Evolutionary conservation across 805 yeast genomes (phyloP), one percentile per base, ranked within the genome.

Genomic region (Pichia sporocuriosa): DNA sequence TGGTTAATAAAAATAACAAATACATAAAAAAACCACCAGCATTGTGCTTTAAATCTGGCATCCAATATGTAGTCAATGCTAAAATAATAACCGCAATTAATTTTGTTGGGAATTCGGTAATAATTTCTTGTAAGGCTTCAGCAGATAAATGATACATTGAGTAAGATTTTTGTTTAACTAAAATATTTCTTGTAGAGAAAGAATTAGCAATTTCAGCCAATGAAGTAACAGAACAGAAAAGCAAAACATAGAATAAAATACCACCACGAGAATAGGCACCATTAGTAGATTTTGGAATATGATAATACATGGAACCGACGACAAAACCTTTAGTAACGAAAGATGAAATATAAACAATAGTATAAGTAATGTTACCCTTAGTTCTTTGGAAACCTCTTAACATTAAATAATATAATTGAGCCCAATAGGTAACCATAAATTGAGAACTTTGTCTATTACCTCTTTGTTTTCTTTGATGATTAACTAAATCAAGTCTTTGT

Each of bases 121-220:
- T 54, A 49, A 73, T 70, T 43, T 69, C 68, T 13, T 80, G 77
- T 33, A 79, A 48, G 8, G 79, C 73, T 59, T 79, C 84, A 24
- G 84, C 82, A 19, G 84, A 72, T n/a, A 78, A 75, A 48, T 79
- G 75, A 56, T 75, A 79, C 63, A 80, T 64, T 12, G 83, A 76
- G 50, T 75, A 79, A 20, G 78, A 69, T 50, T 73, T 71, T 51
- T 80, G 87, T 56, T 79, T 80, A 48, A 73, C 77, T 44, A 79
- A 67, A 51, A 80, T 77, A 16, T 79, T 75, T 63, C 81, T 75
- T 40, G 72, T 72, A 45, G 75, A 75, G 53, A 77, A 80, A 40
- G 77, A 64, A 11, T 73, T 59, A 54, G 79, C 68, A 47, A 78
- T 75, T 61, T 78, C 85, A 54, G 82, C 79, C 45, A 79, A 61